These are phyloP conservation scores for Ottelia alismoides DNA, from an alignment of 106 monocot species.

Conservation along the genomic window DNA sequence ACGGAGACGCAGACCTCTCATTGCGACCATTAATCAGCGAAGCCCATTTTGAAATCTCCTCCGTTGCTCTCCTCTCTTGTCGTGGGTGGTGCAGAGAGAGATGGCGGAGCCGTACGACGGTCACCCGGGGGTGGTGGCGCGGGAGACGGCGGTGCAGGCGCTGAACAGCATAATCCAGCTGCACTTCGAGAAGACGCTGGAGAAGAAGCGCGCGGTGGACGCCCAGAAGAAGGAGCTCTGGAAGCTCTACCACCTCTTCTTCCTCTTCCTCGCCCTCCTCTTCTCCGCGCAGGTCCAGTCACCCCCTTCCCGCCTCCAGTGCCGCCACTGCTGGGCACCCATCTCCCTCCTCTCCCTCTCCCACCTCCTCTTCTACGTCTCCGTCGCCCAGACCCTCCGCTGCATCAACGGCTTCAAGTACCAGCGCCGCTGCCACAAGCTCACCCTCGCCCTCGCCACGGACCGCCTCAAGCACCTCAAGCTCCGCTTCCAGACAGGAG, in stretches of 20 bases:
- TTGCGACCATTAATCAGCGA: too few species aligned
- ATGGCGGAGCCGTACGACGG: slow-evolving; percentile 7
- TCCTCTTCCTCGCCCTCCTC: slow-evolving; percentile 69
- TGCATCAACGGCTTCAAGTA: slow-evolving; percentile 94
- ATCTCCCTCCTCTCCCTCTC: slow-evolving; percentile 65
- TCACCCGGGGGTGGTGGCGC: slow-evolving; percentile 16
- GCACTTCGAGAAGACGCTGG: slow-evolving; percentile 96
- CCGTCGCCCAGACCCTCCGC: slow-evolving; percentile 87
- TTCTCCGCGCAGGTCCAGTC: slow-evolving; percentile 23
- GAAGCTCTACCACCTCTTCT: slow-evolving; percentile 73
- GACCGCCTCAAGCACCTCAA: slow-evolving; percentile 58
- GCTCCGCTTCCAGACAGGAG: slow-evolving; percentile 14
- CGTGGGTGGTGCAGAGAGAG: too few species aligned
- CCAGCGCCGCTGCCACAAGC: slow-evolving; percentile 97
- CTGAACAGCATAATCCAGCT: slow-evolving; percentile 87
- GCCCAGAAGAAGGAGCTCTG: slow-evolving; percentile 84
- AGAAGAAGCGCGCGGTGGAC: slow-evolving; percentile 80
- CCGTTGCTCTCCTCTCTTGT: too few species aligned
- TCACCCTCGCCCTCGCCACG: slow-evolving; percentile 81
- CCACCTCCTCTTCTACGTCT: slow-evolving; percentile 75
- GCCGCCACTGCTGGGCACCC: slow-evolving; percentile 88
- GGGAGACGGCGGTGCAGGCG: slow-evolving; percentile 56
- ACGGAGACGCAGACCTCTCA: too few species aligned
- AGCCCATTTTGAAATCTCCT: too few species aligned
- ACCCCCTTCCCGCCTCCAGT: slow-evolving; percentile 45